Evolutionary conservation across 1,139 yeast species (phyloP), one percentile per base, ranked within the genome.

Genomic region (Kluyveromyces sp.): DNA sequence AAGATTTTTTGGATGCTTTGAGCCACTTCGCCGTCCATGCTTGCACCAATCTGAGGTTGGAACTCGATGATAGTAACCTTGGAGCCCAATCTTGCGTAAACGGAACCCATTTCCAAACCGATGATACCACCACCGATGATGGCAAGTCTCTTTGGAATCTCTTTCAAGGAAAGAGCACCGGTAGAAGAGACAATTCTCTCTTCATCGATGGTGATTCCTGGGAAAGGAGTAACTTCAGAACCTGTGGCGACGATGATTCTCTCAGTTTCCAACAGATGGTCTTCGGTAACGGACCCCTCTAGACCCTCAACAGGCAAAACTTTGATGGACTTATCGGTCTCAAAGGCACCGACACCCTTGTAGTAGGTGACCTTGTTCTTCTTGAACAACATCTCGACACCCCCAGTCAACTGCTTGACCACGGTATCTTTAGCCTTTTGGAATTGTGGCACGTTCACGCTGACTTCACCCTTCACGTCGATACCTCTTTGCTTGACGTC

Each of bases 101-200:
- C 98, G 31, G 97, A 88, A 52, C 96, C 98, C 96, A 94, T 92
- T 74, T 94, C 99, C 58, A 94, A 78, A 63, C 99, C 99, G 65
- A 94, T 94, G 70, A 94, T 92, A 75, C 99, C 98, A 70, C 96
- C 99, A 67, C 99, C 99, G 60, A 94, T 92, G 69, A 94, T 80
- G 56, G 94, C 83, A 63, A 94, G 63, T 66, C 78, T 81, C 76
- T 94, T 87, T 67, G 99, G 96, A 51, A 88, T 77, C 69, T 89
- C 96, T 67, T 78, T 77, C 58, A 94, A 75, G 36, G 83, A 70
- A 47, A 94, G 73, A 47, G 88, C 86, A 60, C 99, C 99, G 41
- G 99, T 94, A 26, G 96, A 87, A 32, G 95, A 77, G 49, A 94
- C 97, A 56, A 94, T 94, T 73, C 95, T 81, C 74, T 92, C 94